A percentile compares a stretch with the other conserved stretches of the same genome.
Evolutionary conservation across 495 filamentous ascomycete genomes (phyloP).

Genomic region (Aspergillus asperescens): DNA sequence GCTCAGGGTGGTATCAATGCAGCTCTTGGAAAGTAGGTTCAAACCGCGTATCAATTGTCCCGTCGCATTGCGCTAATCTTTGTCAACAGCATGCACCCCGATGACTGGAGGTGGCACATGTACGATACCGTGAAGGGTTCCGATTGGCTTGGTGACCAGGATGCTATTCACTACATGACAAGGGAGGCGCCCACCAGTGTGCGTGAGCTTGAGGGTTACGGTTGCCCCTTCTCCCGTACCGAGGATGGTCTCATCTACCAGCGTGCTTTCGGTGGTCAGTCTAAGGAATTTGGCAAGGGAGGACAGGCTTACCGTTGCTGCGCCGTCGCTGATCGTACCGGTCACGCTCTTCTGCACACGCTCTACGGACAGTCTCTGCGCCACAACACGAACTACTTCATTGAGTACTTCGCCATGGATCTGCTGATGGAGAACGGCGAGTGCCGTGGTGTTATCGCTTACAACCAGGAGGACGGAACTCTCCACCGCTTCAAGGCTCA

Average conservation of each 20-base stretch:
- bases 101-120: constrained; percentile 99
- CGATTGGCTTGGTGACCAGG: constrained; percentile 98
- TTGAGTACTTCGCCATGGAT: constrained; percentile 96
- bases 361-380: constrained; percentile 95
- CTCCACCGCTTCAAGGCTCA: constrained; percentile 92
- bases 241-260: constrained; percentile 98
- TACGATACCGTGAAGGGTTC: constrained; percentile 99
- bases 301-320: constrained; percentile 96
- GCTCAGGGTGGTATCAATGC: constrained; percentile 70
- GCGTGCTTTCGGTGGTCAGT: constrained; percentile 95
- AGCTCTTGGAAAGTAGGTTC: constrained; percentile 75
- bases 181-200: constrained; percentile 87
- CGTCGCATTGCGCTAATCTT: constrained; percentile 3
- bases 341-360: constrained; percentile 93
- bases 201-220: constrained; percentile 94
- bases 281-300: constrained; percentile 89
- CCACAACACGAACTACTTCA: constrained; percentile 99
- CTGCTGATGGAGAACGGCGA: constrained; percentile 94
- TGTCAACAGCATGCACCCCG: constrained; percentile 62
- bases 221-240: constrained; percentile 95
- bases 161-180: constrained; percentile 99
- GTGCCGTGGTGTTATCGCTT: constrained; percentile 92
- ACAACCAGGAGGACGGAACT: constrained; percentile 97
- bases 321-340: constrained; percentile 91
- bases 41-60: background rate